Base-by-base conservation (phyloP, 2,329 filamentous ascomycete genomes). In the Pseudocercospora cruenta region DNA sequence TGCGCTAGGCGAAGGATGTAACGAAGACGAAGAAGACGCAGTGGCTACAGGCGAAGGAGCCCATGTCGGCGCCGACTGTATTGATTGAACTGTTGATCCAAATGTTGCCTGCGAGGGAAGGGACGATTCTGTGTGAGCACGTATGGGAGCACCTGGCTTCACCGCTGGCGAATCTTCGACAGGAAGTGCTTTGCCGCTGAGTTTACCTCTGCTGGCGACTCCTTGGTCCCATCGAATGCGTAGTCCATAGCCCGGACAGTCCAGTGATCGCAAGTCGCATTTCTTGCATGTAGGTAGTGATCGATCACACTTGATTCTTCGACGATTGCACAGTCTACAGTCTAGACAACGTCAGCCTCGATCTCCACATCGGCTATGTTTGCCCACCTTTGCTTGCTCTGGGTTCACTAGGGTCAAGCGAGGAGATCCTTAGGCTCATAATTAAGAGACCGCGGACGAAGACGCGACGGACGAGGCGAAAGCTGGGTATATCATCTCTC, bases 161-260 rank as follows among this genome's bases (percentile, higher is more conserved):
- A 66, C 64, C 6, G 19, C 22, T n/a, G 49, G 49, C 14, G 49
- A 54, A 14, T 54, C 49, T 28, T 24, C 49, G 24, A 26, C 9
- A 28, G 64, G 59, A 7, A 66, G 36, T 33, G 60, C 49, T 55
- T 62, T 66, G n/a, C 59, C 59, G 51, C 64, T 66, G 12, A 66
- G 54, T 33, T 57, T 66, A 19, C 45, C 64, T 21, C 53, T 43
- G 26, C 57, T 57, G 49, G 64, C 64, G 9, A 66, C 59, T 16
- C 64, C 64, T 58, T 62, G 54, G 26, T 60, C 64, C 64, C 64
- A 63, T 39, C 64, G 59, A 43, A 66, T 66, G 22, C 64, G 64
- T 10, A 66, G 31, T 22, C 64, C 64, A 45, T 66, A 62, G 14
- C 64, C 64, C 6, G 60, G 60, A 36, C 64, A 66, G 12, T 66